Evolutionary conservation across 306 rosid genomes (phyloP), one percentile per base, ranked within the genome.

Genomic region (Crataegus laevigata): DNA sequence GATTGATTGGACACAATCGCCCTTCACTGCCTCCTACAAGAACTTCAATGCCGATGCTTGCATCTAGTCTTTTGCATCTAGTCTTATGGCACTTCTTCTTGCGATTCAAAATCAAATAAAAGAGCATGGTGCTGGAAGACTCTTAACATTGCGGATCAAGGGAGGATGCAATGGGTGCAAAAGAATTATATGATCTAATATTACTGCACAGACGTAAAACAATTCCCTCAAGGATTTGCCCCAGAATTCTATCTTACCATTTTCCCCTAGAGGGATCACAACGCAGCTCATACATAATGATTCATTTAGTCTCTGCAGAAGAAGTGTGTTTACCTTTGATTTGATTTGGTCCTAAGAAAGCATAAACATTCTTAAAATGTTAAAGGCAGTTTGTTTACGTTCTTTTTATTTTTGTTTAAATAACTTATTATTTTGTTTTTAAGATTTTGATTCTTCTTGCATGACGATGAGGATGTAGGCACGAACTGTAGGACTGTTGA

Each of bases 161-260:
- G 77, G 50, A 75, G 68, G 77, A 76, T 82, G 15, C 21, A 72
- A 32, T 80, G 84, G 84, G 82, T 74, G 15, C 80, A 78, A 45
- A 32, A 68, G 1, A 71, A 77, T 34, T 66, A 55, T 51, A 78
- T 84, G 84, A 72, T 87, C 72, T 87, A 87, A 34, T 64, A 87
- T 62, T 84, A 87, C 58, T 87, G 91, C 71, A 68, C 65, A 3
- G 82, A 84, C 43, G 10, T 30, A 0, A 52, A 82, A 3, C 83
- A 87, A 26, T 82, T 87, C 55, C 85, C 73, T 8, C 74, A 18
- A n/a, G 88, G 87, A 14, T 71, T 73, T 28, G 84, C 91, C 22
- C 64, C 51, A 3, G 88, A 87, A 50, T 86, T 87, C 58, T 68
- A 77, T 32, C 11, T 65, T 22, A 28, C 40, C 11, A 43, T 67